Evolutionary conservation across 2,329 filamentous ascomycete genomes (phyloP).

Genomic region (Venturia nashicola): DNA sequence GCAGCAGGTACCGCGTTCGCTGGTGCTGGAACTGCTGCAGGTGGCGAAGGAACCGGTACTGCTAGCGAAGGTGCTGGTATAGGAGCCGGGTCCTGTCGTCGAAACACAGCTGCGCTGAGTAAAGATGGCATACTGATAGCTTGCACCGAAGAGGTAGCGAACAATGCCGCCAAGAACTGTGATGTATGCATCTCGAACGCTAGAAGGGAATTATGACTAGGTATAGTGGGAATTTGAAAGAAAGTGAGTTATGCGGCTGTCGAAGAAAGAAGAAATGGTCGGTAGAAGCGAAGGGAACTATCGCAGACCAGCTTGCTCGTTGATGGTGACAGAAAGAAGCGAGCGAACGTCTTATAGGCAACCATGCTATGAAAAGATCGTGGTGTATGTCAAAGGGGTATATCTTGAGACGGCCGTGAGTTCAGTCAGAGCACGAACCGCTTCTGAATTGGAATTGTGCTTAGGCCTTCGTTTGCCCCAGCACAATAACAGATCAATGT

Average conservation of each 20-base stretch:
- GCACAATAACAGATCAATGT: background rate
- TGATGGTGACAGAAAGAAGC: background rate
- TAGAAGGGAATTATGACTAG: background rate
- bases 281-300: background rate
- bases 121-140: background rate
- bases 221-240: background rate
- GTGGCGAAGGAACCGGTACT: background rate
- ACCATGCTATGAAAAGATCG: background rate
- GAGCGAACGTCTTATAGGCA: background rate
- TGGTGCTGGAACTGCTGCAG: background rate
- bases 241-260: background rate
- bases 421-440: background rate
- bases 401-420: background rate
- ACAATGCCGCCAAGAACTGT: background rate
- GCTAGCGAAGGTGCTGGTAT: background rate
- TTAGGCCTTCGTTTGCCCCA: background rate
- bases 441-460: background rate
- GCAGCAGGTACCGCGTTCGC: background rate
- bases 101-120: background rate
- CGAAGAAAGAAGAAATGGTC: background rate
- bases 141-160: background rate
- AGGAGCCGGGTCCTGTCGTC: background rate
- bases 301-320: background rate
- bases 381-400: background rate
- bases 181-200: constrained; percentile 1